phyloP scores from a whole-genome alignment of 805 yeast genomes.

The Saccharomyces jurei region DNA sequence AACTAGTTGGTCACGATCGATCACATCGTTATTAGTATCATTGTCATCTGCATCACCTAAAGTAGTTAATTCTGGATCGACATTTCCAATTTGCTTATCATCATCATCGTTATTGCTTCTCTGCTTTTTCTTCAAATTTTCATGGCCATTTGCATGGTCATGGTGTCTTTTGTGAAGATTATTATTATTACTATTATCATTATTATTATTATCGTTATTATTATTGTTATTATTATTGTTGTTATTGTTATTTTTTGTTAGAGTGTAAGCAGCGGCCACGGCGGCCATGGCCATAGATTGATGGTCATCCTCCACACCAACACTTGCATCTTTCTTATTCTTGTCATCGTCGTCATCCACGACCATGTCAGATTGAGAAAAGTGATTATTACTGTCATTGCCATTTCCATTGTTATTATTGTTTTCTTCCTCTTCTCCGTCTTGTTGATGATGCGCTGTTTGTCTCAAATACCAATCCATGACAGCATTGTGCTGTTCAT shows the following conservation, averaged over 20 bases:
- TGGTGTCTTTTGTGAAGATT: conserved; percentile 11
- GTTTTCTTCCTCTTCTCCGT: background rate
- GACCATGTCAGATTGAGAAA: background rate
- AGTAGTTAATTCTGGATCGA: conserved; percentile 52
- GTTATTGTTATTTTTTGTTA: conserved; percentile 2
- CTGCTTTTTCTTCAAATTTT: conserved; percentile 11
- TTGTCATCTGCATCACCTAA: conserved; percentile 36
- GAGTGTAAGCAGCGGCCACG: conserved; percentile 19
- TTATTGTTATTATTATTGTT: background rate
- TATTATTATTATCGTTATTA: background rate
- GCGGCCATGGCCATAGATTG: conserved; percentile 20
- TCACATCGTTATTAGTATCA: conserved; percentile 28
- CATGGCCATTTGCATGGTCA: conserved; percentile 1
- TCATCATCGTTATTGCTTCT: conserved; percentile 12
- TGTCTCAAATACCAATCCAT: conserved; percentile 9
- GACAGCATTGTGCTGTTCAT: conserved; percentile 5
- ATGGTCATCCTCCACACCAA: conserved; percentile 3
- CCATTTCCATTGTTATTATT: background rate
- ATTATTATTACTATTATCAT: background rate
- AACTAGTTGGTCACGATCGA: conserved; percentile 57
- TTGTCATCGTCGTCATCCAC: background rate
- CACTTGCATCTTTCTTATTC: conserved; percentile 1
- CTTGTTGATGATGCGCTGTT: background rate
- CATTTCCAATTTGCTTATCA: conserved; percentile 33
- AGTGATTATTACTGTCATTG: background rate